phyloP scores from a whole-genome alignment of 129 eudicot species.

The Flaveria sonorensis region DNA sequence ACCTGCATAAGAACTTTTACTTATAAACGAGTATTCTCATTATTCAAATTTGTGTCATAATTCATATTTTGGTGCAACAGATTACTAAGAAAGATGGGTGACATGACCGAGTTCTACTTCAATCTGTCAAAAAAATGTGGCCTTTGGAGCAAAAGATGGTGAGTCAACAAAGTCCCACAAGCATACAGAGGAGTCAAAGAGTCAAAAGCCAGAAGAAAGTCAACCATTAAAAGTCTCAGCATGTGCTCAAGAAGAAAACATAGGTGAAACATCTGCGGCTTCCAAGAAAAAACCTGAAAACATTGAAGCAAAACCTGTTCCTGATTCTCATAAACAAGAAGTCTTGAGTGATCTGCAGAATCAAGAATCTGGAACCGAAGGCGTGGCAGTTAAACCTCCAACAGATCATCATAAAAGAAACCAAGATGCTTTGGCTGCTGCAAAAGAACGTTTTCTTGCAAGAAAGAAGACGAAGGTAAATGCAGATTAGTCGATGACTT shows the following conservation, averaged over 20 bases:
- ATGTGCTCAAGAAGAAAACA: conserved; percentile 21
- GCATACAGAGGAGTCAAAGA: conserved; percentile 38
- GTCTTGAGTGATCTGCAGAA: conserved; percentile 15
- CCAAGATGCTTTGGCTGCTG: conserved; percentile 80
- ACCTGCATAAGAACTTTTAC: no score
- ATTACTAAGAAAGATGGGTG: conserved; percentile 60
- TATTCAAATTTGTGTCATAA: not conserved
- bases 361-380: conserved; percentile 27
- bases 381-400: conserved; percentile 36
- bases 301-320: conserved; percentile 29
- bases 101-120: conserved; percentile 76
- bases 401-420: conserved; percentile 66
- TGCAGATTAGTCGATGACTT: not conserved
- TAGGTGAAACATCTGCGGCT: conserved; percentile 28
- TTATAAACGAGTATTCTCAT: not conserved
- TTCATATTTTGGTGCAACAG: not conserved
- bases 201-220: conserved; percentile 30
- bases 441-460: conserved; percentile 84
- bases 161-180: conserved; percentile 30
- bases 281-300: conserved; percentile 40
- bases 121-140: conserved; percentile 71
- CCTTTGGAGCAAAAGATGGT: conserved; percentile 65
- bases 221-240: conserved; percentile 36
- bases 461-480: conserved; percentile 63
- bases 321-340: conserved; percentile 36